Conservation (phyloP, 306 rosid genomes). For the Vigna reflexopilosa region DNA sequence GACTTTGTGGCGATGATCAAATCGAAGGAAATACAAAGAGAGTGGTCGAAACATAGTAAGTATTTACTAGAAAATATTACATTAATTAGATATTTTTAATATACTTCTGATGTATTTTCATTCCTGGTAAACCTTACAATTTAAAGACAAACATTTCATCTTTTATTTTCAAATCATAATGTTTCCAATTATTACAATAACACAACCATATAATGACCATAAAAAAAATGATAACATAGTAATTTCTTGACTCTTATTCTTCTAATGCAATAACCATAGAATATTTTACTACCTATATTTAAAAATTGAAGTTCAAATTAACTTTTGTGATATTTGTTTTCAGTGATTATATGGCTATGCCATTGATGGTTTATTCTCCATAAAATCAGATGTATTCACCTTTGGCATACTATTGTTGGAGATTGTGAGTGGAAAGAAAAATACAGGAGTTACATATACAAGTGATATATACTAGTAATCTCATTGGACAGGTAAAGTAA, state of each 20-base stretch:
- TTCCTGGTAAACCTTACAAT: too few species aligned
- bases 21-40: slow-evolving; percentile 10
- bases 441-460: neutral
- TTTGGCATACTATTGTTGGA: slow-evolving; percentile 38
- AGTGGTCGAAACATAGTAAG: slow-evolving; percentile 32
- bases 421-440: slow-evolving; percentile 35
- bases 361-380: slow-evolving; percentile 22
- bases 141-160: too few species aligned
- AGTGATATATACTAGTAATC: neutral
- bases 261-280: too few species aligned
- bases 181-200: too few species aligned
- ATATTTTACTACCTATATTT: too few species aligned
- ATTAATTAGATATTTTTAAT: too few species aligned
- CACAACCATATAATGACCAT: too few species aligned
- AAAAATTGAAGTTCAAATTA: neutral
- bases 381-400: slow-evolving; percentile 37
- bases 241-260: too few species aligned
- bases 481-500: slow-evolving; percentile 41
- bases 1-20: slow-evolving; percentile 35
- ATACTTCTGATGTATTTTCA: too few species aligned
- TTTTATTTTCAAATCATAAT: too few species aligned
- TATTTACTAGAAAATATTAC: neutral
- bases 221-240: too few species aligned
- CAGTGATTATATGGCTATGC: slow-evolving; percentile 42
- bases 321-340: neutral